These are phyloP conservation scores for Colletotrichum acutatum DNA, from an alignment of 2,329 filamentous ascomycete species.

Conservation along the genomic window DNA sequence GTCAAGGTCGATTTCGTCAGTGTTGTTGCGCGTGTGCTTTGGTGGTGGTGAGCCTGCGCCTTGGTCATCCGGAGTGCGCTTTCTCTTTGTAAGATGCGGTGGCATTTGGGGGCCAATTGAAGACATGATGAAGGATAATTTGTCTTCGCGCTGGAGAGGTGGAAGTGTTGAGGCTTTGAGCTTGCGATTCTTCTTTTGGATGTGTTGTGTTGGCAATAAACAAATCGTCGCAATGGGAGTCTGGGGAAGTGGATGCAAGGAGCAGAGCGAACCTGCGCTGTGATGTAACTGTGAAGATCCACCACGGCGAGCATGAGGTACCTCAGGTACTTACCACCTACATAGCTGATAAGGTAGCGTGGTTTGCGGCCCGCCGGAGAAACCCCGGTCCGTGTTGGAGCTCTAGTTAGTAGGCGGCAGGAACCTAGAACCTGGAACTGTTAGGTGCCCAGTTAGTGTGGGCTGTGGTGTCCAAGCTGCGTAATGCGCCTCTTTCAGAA, in stretches of 20 bases:
- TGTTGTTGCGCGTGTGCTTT: slow-evolving; percentile 66
- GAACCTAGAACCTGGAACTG: slow-evolving; percentile 35
- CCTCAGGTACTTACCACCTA: no score
- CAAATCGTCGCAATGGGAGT: background rate
- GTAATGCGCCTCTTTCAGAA: slow-evolving; percentile 25
- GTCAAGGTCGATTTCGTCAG: slow-evolving; percentile 59
- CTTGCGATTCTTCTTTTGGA: background rate
- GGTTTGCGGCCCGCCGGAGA: slow-evolving; percentile 15
- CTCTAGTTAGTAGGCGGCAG: slow-evolving; percentile 14
- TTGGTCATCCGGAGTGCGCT: slow-evolving; percentile 61
- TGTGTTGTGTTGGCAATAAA: background rate
- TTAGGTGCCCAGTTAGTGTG: slow-evolving; percentile 4
- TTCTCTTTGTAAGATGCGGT: slow-evolving; percentile 73
- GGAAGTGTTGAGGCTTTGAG: background rate
- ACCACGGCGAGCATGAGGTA: background rate
- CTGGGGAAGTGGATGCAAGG: slow-evolving; percentile 9
- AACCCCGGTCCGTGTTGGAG: slow-evolving; percentile 25
- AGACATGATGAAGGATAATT: slow-evolving; percentile 64
- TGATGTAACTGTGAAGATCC: slow-evolving; percentile 1
- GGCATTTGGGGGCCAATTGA: slow-evolving; percentile 78
- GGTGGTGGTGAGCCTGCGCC: slow-evolving; percentile 52
- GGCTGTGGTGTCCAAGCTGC: slow-evolving; percentile 31
- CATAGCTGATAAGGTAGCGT: background rate
- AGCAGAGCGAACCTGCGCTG: slow-evolving; percentile 15
- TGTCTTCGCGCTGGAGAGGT: no score